Percentiles rank a stretch among this genome's conserved stretches.
Evolutionary conservation across 768 basidiomycete genomes (phyloP).

Genomic region (Guyanaporus albipodus): DNA sequence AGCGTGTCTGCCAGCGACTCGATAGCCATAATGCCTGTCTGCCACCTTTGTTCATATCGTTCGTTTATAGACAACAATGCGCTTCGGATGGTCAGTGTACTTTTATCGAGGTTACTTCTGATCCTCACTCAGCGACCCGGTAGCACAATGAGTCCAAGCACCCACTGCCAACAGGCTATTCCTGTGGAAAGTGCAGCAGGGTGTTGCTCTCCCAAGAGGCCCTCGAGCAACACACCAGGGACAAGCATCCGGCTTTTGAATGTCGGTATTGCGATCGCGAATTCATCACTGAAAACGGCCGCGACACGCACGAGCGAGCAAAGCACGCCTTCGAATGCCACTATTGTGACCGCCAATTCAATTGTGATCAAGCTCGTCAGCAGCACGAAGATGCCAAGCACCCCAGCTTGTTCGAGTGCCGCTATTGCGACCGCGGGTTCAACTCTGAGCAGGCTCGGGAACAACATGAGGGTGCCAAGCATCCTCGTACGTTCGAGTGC

Average conservation of each 20-base stretch:
- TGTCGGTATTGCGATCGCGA: constrained; percentile 16
- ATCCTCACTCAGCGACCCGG: background rate
- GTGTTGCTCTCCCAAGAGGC: constrained; percentile 1
- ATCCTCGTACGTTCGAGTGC: background rate
- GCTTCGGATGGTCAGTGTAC: constrained; percentile 15
- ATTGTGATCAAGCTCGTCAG: background rate
- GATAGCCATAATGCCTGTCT: constrained; percentile 17
- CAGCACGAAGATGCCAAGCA: background rate
- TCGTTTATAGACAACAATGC: constrained; percentile 10
- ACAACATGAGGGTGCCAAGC: constrained; percentile 12
- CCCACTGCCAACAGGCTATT: no score
- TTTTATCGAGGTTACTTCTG: background rate
- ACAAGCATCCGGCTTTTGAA: constrained; percentile 11
- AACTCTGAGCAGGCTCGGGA: background rate
- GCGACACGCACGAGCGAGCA: constrained; percentile 8
- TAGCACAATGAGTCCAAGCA: constrained; percentile 19
- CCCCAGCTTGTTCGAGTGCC: background rate
- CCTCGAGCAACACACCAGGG: constrained; percentile 15
- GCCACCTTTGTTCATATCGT: constrained; percentile 17
- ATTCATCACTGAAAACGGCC: constrained; percentile 1
- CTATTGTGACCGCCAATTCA: background rate
- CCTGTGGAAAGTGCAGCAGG: constrained; percentile 10
- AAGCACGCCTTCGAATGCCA: constrained; percentile 5
- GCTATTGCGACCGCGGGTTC: constrained; percentile 1
- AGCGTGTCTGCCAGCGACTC: background rate